Evolutionary conservation across 2,329 filamentous ascomycete species (phyloP), one percentile per base, ranked within the genome.

Genomic region (Dactylellina drechsleri): DNA sequence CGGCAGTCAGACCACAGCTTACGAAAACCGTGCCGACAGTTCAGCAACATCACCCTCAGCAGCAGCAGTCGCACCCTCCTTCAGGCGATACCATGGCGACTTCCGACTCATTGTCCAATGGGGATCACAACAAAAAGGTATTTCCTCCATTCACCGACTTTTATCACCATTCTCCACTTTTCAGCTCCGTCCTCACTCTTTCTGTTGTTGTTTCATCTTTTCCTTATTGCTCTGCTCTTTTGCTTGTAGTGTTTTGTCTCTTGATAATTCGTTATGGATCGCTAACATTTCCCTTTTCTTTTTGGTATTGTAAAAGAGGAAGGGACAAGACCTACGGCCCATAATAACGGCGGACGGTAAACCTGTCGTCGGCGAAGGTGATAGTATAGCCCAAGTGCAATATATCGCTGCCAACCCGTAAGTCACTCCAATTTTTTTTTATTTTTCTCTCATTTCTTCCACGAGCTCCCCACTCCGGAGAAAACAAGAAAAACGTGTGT

Each of bases 11-110:
- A 74, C 70, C 70, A 45, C 70, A 74, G 70, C 70, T 74, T 67
- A 74, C 70, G 70, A 74, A 74, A 74, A 74, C 70, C 70, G 70
- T 74, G 70, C 70, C 70, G 70, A 62, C 62, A 57, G 70, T 74
- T 66, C 70, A 66, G 57, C 68, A 66, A 47, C 68, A 73, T 65
- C 56, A 64, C 56, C 40, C 56, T 49, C 70, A 66, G 18, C 68
- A 68, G 65, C 70, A 66, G 13, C 68, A 68, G 65, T 54, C 62
- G 56, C 61, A 61, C 50, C 68, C 53, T 49, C 52, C 68, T 23
- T 49, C 62, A 23, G 31, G 56, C 13, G 70, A 67, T n/a, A 26
- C 49, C 26, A 57, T 41, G 28, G 49, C 70, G 56, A 45, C 62
- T 5, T 13, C 15, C 31, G 70, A 74, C 36, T 56, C 70, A 49